These are phyloP conservation scores for Geotrichum ghanense DNA, from an alignment of 805 yeast species.

Conservation along the genomic window DNA sequence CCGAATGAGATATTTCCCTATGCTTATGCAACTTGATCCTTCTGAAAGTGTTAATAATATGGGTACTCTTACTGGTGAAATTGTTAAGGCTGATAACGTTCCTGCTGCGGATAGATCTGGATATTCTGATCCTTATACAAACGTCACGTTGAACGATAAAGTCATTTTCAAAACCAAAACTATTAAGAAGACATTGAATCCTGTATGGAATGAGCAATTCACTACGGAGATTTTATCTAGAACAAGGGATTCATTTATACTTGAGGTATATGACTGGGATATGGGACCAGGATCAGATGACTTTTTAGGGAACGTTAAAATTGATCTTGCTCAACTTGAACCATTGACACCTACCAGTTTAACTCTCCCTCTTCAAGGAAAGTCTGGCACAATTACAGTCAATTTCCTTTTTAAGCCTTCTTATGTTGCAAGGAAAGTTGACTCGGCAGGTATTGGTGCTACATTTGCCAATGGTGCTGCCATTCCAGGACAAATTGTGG, in stretches of 20 bases:
- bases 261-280: conserved; percentile 82
- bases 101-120: conserved; percentile 87
- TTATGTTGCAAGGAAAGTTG: conserved; percentile 33
- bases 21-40: conserved; percentile 49
- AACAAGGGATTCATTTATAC: conserved; percentile 43
- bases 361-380: conserved; percentile 42
- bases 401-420: conserved; percentile 58
- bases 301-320: conserved; percentile 50
- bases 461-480: conserved; percentile 16
- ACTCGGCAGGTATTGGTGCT: conserved; percentile 14
- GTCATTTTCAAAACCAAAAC: conserved; percentile 63
- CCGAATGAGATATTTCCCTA: conserved; percentile 62
- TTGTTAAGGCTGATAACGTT: conserved; percentile 54
- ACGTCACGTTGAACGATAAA: conserved; percentile 56
- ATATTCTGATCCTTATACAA: conserved; percentile 83
- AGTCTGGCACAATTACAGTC: conserved; percentile 50
- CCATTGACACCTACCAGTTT: conserved; percentile 43
- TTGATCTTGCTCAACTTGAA: conserved; percentile 49
- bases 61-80: conserved; percentile 55
- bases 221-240: conserved; percentile 48
- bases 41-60: conserved; percentile 64
- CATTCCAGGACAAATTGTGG: conserved; percentile 30
- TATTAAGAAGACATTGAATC: conserved; percentile 76
- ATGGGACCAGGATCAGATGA: conserved; percentile 83
- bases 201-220: conserved; percentile 75